Conservation (phyloP, 495 filamentous ascomycete genomes). For the Aspergillus olivimuriae region DNA sequence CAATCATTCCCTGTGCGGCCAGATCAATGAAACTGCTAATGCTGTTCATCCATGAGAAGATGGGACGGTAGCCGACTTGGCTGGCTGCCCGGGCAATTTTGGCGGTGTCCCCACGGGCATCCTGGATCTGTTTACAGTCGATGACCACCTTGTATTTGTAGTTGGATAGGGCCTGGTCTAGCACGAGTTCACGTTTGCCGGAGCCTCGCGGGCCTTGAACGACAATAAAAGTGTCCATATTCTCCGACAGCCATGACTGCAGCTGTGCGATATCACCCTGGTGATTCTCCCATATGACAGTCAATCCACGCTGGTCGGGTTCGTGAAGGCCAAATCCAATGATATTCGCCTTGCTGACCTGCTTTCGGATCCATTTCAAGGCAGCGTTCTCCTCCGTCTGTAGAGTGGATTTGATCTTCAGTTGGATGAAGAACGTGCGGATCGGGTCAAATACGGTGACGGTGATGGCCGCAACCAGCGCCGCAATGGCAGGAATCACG, state of each 20-base stretch:
- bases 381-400: slow-evolving; percentile 63
- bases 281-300: slow-evolving; percentile 83
- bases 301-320: slow-evolving; percentile 61
- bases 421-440: slow-evolving; percentile 83
- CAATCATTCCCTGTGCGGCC: slow-evolving; percentile 87
- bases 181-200: slow-evolving; percentile 79
- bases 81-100: slow-evolving; percentile 76
- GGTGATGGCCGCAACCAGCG: slow-evolving; percentile 73
- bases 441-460: slow-evolving; percentile 91
- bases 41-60: slow-evolving; percentile 96
- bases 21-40: slow-evolving; percentile 87
- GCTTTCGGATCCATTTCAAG: slow-evolving; percentile 73
- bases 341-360: slow-evolving; percentile 61
- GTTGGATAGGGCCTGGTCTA: slow-evolving; percentile 75
- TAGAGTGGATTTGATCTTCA: slow-evolving; percentile 73
- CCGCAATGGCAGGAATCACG: slow-evolving; percentile 75
- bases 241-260: slow-evolving; percentile 80
- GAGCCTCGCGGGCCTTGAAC: slow-evolving; percentile 88
- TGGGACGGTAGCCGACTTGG: slow-evolving; percentile 84
- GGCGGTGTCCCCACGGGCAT: slow-evolving; percentile 83
- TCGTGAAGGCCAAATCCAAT: slow-evolving; percentile 50
- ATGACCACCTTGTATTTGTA: slow-evolving; percentile 77
- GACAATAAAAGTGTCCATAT: slow-evolving; percentile 86
- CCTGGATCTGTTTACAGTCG: slow-evolving; percentile 90
- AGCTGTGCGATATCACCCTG: slow-evolving; percentile 74